A percentile compares a stretch with the other conserved stretches of the same genome.
phyloP scores from a whole-genome alignment of 495 filamentous ascomycete species.

The Neurospora sp. region DNA sequence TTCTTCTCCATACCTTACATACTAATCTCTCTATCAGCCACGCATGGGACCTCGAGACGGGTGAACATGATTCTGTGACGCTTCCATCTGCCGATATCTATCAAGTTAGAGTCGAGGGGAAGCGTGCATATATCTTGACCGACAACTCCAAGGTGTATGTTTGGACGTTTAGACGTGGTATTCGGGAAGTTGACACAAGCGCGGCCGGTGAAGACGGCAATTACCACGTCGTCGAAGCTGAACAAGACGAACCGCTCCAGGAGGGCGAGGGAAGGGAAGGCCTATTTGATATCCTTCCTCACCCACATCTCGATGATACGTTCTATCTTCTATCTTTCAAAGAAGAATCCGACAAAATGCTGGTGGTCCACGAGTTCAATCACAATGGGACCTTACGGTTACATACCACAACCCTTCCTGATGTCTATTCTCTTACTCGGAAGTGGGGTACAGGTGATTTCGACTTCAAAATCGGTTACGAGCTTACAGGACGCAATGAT shows the following conservation, averaged over 20 bases:
- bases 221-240: neutral
- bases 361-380: neutral
- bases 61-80: neutral
- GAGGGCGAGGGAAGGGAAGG: neutral
- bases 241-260: neutral
- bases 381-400: neutral
- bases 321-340: neutral
- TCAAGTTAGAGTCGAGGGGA: neutral
- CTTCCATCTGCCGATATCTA: neutral
- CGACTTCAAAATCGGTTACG: neutral
- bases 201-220: neutral
- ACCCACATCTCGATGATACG: neutral
- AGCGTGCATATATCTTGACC: neutral
- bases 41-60: conserved; percentile 7
- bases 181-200: conserved; percentile 1
- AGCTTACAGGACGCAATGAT: neutral
- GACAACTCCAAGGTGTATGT: neutral
- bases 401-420: neutral
- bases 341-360: neutral
- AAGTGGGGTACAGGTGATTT: neutral
- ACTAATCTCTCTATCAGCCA: conserved; percentile 4
- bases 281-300: neutral
- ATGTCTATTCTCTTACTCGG: neutral
- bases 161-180: neutral
- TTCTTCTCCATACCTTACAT: neutral